A percentile compares a stretch with the other conserved stretches of the same genome.
phyloP scores from a whole-genome alignment of 1,139 yeast genomes.

The Lodderomyces margitis region DNA sequence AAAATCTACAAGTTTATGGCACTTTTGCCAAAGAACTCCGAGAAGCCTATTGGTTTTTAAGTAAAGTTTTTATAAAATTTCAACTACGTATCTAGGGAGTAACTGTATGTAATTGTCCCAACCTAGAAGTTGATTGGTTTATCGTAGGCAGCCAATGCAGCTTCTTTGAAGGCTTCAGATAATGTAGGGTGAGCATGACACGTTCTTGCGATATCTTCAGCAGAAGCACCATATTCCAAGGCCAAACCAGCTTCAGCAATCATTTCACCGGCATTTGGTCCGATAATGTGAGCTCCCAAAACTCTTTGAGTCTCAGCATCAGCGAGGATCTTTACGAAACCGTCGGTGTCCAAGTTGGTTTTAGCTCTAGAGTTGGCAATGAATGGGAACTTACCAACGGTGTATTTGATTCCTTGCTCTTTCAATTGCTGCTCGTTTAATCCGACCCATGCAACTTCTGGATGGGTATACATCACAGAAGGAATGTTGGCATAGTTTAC shows the following conservation, averaged over 20 bases:
- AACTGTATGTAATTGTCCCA: not conserved
- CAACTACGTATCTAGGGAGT: too few species aligned
- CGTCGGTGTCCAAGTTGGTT: conserved; percentile 96
- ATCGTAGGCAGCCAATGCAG: conserved; percentile 88
- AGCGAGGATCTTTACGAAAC: conserved; percentile 91
- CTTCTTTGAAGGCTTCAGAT: conserved; percentile 98
- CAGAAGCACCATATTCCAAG: conserved; percentile 96
- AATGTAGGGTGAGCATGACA: conserved; percentile 99
- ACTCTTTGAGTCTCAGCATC: conserved; percentile 98
- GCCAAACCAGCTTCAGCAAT: conserved; percentile 98
- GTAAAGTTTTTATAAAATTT: not conserved
- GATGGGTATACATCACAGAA: conserved; percentile 97
- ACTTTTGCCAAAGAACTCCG: conserved; percentile 49
- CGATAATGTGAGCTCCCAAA: conserved; percentile 95
- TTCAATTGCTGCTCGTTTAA: conserved; percentile 93
- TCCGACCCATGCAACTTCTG: conserved; percentile 99
- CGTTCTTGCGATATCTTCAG: conserved; percentile 96
- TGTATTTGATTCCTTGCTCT: conserved; percentile 89
- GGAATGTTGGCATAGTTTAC: conserved; percentile 98
- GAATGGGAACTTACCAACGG: conserved; percentile 97
- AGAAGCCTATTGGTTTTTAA: conserved; percentile 37
- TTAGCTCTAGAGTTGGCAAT: conserved; percentile 99
- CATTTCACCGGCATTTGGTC: conserved; percentile 99
- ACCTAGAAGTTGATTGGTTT: conserved; percentile 80
- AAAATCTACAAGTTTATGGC: conserved; percentile 72